Evolutionary conservation across 176 grass and related monocot genomes (phyloP).

Genomic region (Musa schizocarpa): DNA sequence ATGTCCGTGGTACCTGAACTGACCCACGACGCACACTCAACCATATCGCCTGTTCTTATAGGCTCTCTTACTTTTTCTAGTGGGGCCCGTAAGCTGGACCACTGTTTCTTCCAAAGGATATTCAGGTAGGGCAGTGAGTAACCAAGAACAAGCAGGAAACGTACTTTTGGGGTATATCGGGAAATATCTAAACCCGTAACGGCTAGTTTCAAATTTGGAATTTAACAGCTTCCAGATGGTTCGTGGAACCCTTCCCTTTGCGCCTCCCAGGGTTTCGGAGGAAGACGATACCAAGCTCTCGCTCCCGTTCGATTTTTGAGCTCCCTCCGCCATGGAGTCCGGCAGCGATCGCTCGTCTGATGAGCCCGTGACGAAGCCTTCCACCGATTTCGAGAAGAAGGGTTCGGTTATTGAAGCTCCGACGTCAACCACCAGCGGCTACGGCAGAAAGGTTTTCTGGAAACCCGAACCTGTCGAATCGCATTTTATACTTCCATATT

Average conservation of each 20-base stretch:
- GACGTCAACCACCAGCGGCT: slow-evolving; percentile 5
- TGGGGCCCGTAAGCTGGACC: no score
- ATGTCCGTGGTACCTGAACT: no score
- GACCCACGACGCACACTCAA: no score
- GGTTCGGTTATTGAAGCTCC: slow-evolving; percentile 14
- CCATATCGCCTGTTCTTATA: no score
- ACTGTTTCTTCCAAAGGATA: no score
- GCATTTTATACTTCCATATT: neutral
- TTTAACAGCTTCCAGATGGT: no score
- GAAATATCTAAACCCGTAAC: slow-evolving; percentile 4
- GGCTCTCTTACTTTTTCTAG: no score
- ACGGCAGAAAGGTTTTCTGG: slow-evolving; percentile 31
- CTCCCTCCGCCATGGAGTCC: slow-evolving; percentile 10
- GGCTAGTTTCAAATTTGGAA: slow-evolving; percentile 22
- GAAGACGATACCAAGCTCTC: neutral
- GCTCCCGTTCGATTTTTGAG: neutral
- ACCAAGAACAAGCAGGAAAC: no score
- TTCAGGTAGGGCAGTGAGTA: no score
- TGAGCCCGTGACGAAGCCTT: neutral
- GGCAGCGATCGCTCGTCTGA: neutral
- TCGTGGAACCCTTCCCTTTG: no score
- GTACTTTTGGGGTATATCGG: neutral
- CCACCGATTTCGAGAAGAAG: slow-evolving; percentile 15
- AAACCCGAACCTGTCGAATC: neutral
- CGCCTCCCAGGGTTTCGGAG: neutral